Base-by-base conservation (phyloP, 257 asterid genomes). In the Fraxinus anomala region DNA sequence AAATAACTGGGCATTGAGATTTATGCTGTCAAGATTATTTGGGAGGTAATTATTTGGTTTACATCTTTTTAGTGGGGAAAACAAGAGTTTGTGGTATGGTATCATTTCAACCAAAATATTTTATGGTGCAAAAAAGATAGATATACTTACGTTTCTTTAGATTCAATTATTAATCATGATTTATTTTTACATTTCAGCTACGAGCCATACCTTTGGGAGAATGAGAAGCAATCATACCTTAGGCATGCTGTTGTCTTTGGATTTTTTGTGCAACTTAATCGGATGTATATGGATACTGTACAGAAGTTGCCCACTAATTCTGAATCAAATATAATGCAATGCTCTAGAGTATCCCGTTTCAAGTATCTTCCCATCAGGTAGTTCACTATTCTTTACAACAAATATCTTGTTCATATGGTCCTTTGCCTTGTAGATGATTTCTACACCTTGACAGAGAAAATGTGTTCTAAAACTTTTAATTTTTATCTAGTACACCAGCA, bases 311-410 rank as follows among this genome's bases (percentile, higher is more conserved):
- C 95, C 69, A 88, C 95, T 79, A 96, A 93, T 87, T 87, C 98
- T 14, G 98, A 93, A 78, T 96, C 99, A 81, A 96, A 96, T 86
- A 88, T 92, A 80, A 89, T 96, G 99, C 90, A 92, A 76, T 96
- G 99, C 89, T 96, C 98, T 34, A 83, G 85, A 70, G 98, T 96
- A 49, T 95, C 98, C 77, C 98, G 98, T 79, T 96, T 93, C 87
- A 96, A 92, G 81, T 96, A 96, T 86, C 97, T 96, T 80, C 98
- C 99, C 76, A 93, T 96, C 91, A 96, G 98, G 99, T 95, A 79
- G 76, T 37, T 74, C 75, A 54, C 26, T 79, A 67, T 80, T 81
- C 82, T 79, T 78, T 26, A 12, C 49, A 72, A 31, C 69, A 76
- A 54, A 56, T 65, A 5, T 54, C 79, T 77, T 12, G 19, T 65